Base-by-base conservation (phyloP, 2,329 filamentous ascomycete species). In the Leptographium wingfieldii region DNA sequence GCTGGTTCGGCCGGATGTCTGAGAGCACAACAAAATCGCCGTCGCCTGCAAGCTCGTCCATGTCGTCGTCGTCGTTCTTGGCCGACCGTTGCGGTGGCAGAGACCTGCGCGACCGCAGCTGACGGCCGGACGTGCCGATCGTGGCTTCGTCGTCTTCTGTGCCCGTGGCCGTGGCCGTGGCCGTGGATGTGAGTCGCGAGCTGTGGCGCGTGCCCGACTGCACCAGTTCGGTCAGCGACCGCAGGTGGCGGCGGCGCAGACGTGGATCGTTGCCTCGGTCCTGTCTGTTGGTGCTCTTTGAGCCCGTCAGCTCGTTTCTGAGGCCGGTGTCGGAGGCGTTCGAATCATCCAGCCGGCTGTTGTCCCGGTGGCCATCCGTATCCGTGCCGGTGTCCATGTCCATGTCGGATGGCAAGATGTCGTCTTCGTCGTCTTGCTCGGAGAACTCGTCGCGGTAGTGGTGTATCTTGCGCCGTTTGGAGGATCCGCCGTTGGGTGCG, bases 11-110 rank as follows among this genome's bases (percentile, higher is more conserved):
- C 57, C 60, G 57, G 9, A 69, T 63, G 60, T 70, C 68, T 1
- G 67, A 70, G 40, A 63, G 65, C n/a, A 69, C 61, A 3, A 68
- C 65, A 19, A 65, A 66, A 4, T 69, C 67, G n/a, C 58, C 63
- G n/a, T 68, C 67, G 22, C 66, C 66, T 1, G 69, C 69, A 1
- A 70, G 66, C 59, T 71, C 68, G 38, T 71, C 71, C 4, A 53
- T 33, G 9, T 68, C 63, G 19, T 68, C 63, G 16, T 66, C 61
- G 4, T 16, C 43, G 7, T 22, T 10, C 5, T 14, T 31, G 3
- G 22, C 6, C 14, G 38, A 5, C 14, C 2, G 33, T 38, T 40
- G 48, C 43, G 56, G 6, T 46, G 52, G 22, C 7, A 14, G 52
- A 3, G 59, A 52, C 2, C 46, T 22, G 33, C 61, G 52, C 6